Base-by-base conservation (phyloP, 441 rosid species). In the Gossypium schwendimanii region DNA sequence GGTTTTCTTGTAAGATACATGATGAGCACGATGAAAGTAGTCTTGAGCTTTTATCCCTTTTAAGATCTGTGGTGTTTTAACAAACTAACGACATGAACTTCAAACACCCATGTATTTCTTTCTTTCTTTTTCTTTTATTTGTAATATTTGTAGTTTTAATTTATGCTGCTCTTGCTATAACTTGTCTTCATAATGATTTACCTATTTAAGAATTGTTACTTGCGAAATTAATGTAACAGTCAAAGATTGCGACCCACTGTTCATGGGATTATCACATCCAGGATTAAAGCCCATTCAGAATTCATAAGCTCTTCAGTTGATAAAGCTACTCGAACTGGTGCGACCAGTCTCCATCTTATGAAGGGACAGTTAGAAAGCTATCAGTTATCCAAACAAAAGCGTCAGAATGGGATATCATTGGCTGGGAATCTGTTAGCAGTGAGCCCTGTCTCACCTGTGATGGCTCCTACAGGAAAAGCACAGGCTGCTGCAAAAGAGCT, bases 391-490 rank as follows among this genome's bases (percentile, higher is more conserved):
- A 96, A 93, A 79, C 91, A 86, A 80, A 96, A 90, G 78, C 88
- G 75, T 75, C 97, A 85, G 81, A 90, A 90, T 87, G 99, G 94
- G 81, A 85, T 83, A 74, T 82, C 90, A 59, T 78, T 82, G 24
- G 84, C 87, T 69, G 96, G 84, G 70, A 82, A 86, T 69, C 86
- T 93, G 76, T 77, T 87, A 81, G 90, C 98, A 75, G 97, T 88
- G 77, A 96, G 98, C 84, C 99, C 99, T 67, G 98, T 93, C 70
- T 96, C 99, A 0, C 86, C 92, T 63, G 82, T 90, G 74, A 93
- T 96, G 99, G 97, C 97, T 81, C 99, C 99, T 76, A 77, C 84
- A 71, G 99, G 99, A 76, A 96, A 88, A 84, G 97, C 97, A 52
- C 99, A 96, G 86, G 80, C 78, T 81, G 87, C 96, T 66, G 88